Conservation (phyloP, 208 protist genomes). For the Endotrypanum monterogeii region DNA sequence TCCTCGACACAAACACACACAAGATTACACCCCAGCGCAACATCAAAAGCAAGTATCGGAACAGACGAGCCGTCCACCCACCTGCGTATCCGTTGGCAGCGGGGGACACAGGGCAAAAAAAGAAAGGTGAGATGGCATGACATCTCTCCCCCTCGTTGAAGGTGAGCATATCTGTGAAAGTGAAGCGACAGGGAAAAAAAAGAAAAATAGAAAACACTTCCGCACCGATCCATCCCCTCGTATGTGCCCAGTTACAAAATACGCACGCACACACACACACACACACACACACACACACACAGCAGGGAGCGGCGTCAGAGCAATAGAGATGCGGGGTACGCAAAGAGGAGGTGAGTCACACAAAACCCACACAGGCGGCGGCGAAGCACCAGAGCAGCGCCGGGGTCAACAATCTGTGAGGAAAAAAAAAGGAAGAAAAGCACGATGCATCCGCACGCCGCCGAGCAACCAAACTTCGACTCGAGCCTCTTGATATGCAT, state of each 20-base stretch:
- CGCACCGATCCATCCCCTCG: background rate
- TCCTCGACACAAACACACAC: background rate
- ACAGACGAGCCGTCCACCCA: too few relatives aligned
- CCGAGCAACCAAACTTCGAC: too few relatives aligned
- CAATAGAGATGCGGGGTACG: background rate
- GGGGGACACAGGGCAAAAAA: too few relatives aligned
- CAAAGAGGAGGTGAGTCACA: background rate
- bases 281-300: background rate
- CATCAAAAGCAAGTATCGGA: too few relatives aligned
- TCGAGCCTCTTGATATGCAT: too few relatives aligned
- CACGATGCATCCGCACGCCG: background rate
- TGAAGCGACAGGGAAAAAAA: too few relatives aligned
- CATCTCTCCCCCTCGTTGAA: too few relatives aligned
- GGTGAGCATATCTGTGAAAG: too few relatives aligned
- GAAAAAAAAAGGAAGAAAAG: background rate
- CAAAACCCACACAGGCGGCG: background rate
- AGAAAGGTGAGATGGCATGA: too few relatives aligned
- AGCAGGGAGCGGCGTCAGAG: background rate
- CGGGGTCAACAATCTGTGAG: background rate
- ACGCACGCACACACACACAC: background rate
- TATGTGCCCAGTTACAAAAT: too few relatives aligned
- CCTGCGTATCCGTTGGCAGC: too few relatives aligned
- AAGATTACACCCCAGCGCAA: background rate
- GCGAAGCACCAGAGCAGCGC: background rate
- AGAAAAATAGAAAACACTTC: background rate